A percentile compares a stretch with the other conserved stretches of the same genome.
These are phyloP conservation scores for Fusarium mundagurra DNA, from an alignment of 2,329 filamentous ascomycete species.

Conservation along the genomic window DNA sequence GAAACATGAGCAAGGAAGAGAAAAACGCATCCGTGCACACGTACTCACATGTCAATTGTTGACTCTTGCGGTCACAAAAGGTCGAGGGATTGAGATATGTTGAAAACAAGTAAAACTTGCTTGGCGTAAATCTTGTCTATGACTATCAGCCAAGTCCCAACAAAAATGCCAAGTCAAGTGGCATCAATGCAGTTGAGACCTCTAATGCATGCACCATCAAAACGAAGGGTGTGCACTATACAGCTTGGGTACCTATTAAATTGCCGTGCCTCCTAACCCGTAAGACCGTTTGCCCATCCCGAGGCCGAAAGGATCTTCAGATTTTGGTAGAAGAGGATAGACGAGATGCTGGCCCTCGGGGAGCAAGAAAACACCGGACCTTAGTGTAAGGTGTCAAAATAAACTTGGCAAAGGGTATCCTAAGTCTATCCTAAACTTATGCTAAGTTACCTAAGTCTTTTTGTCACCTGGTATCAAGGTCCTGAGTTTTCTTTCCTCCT, in stretches of 20 bases:
- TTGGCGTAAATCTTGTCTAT: background rate
- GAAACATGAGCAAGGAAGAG: slow-evolving; percentile 4
- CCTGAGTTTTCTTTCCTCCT: no score
- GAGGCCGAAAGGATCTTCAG: slow-evolving; percentile 32
- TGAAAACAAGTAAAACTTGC: background rate
- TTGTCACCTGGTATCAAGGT: no score
- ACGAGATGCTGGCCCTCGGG: slow-evolving; percentile 9
- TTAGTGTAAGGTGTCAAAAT: no score
- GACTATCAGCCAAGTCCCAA: slow-evolving; percentile 22
- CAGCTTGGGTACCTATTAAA: background rate
- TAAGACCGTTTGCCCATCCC: slow-evolving; percentile 1
- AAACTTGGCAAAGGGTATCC: no score
- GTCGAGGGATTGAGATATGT: background rate
- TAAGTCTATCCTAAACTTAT: no score
- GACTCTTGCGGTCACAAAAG: background rate
- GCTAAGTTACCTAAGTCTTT: no score
- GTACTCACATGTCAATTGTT: slow-evolving; percentile 28
- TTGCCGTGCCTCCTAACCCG: background rate
- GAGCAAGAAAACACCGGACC: no score
- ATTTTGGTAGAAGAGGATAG: background rate
- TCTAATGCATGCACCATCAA: slow-evolving; percentile 14
- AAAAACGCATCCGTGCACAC: slow-evolving; percentile 7
- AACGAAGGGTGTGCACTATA: slow-evolving; percentile 4
- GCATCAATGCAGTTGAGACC: slow-evolving; percentile 26
- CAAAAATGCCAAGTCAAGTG: slow-evolving; percentile 18